Percentiles rank a stretch among this genome's conserved stretches.
phyloP scores from a whole-genome alignment of 2,329 filamentous ascomycete genomes.

The Leptoxyphium fumago region DNA sequence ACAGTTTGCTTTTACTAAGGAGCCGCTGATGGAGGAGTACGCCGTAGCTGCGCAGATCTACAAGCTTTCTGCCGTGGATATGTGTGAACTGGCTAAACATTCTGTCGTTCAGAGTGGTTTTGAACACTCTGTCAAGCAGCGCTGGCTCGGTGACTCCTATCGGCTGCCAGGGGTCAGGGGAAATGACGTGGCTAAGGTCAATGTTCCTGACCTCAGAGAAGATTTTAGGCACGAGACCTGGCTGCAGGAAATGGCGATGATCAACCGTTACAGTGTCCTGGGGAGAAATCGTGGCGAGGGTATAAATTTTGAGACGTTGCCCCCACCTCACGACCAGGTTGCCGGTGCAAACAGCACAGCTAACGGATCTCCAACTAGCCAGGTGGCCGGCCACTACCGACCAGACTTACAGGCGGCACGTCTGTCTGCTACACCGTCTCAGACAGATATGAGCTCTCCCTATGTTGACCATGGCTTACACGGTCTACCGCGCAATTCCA shows the following conservation, averaged over 20 bases:
- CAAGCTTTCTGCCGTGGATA: constrained; percentile 90
- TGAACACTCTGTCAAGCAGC: constrained; percentile 73
- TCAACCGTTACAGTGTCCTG: constrained; percentile 27
- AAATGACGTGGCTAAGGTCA: constrained; percentile 90
- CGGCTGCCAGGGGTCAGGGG: constrained; percentile 64
- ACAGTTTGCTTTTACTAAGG: constrained; percentile 97
- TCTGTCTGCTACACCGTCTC: constrained; percentile 5
- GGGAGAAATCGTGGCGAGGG: constrained; percentile 14
- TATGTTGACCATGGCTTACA: constrained; percentile 2
- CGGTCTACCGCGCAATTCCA: constrained; percentile 9
- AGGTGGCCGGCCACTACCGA: constrained; percentile 16
- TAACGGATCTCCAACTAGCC: constrained; percentile 16
- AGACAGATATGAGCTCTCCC: neutral
- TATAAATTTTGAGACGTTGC: constrained; percentile 19
- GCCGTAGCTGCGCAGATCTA: constrained; percentile 97
- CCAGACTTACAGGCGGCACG: constrained; percentile 2
- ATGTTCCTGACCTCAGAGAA: constrained; percentile 84
- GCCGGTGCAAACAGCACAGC: constrained; percentile 1
- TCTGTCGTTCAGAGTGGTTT: constrained; percentile 92
- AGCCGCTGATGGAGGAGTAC: constrained; percentile 95
- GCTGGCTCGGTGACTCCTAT: constrained; percentile 76
- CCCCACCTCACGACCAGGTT: constrained; percentile 10
- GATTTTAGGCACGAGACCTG: constrained; percentile 81
- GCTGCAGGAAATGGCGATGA: constrained; percentile 68
- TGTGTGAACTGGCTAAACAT: constrained; percentile 96